A percentile compares a stretch with the other conserved stretches of the same genome.
Evolutionary conservation across 352 stramenopile species (phyloP).

Genomic region (Phytophthora foliorum): DNA sequence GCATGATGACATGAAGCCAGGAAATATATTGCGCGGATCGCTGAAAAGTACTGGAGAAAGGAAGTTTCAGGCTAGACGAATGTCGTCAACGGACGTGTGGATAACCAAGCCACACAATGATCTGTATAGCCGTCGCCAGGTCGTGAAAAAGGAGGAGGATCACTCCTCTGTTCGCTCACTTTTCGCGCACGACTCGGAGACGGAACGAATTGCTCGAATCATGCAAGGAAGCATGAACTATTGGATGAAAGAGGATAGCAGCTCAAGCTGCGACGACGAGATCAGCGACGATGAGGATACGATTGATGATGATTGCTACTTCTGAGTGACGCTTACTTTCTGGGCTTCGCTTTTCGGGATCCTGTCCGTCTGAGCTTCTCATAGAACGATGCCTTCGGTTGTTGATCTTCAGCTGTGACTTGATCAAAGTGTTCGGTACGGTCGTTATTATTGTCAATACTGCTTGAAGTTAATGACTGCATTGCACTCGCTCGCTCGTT

Average conservation of each 20-base stretch:
- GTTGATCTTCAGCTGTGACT: constrained; percentile 10
- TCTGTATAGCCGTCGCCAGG: not conserved
- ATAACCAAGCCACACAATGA: not conserved
- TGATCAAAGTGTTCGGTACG: constrained; percentile 25
- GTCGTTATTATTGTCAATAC: constrained; percentile 29
- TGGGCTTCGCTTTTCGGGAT: constrained; percentile 59
- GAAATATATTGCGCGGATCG: not conserved
- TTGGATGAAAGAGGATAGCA: constrained; percentile 58
- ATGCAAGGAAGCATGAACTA: constrained; percentile 80
- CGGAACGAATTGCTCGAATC: constrained; percentile 81
- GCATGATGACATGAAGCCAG: not conserved
- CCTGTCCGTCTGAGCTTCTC: constrained; percentile 76
- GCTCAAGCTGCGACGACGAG: constrained; percentile 36
- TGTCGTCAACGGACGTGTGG: constrained; percentile 3
- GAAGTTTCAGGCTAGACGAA: not conserved
- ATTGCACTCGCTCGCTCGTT: constrained; percentile 9
- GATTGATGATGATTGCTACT: constrained; percentile 41
- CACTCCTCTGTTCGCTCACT: constrained; percentile 20
- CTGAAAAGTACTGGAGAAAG: not conserved
- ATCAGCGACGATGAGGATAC: constrained; percentile 47
- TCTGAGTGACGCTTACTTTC: constrained; percentile 46
- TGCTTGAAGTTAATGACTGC: constrained; percentile 11
- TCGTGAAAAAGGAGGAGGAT: constrained; percentile 1
- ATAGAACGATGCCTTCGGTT: constrained; percentile 76
- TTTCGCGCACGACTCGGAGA: constrained; percentile 65